Evolutionary conservation across 1,284 basidiomycete species (phyloP).

Genomic region (Amylostereum areolatum): DNA sequence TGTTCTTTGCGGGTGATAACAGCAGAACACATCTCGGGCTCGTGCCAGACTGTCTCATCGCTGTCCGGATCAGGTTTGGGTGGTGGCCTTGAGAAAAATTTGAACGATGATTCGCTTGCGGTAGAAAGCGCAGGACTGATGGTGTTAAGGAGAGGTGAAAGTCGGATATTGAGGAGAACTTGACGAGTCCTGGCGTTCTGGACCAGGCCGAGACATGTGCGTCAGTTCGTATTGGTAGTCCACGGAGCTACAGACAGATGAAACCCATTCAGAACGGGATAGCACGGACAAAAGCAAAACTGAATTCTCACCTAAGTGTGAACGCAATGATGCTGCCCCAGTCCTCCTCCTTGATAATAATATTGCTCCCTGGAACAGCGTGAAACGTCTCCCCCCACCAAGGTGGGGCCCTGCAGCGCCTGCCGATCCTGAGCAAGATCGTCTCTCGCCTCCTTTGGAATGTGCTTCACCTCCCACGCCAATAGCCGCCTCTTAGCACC

Average conservation of each 20-base stretch:
- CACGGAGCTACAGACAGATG: slow-evolving; percentile 34
- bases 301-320: slow-evolving; percentile 55
- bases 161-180: no score
- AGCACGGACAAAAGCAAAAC: not conserved
- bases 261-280: not conserved
- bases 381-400: slow-evolving; percentile 62
- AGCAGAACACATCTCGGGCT: slow-evolving; percentile 53
- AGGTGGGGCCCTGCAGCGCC: slow-evolving; percentile 41
- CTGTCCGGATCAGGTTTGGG: slow-evolving; percentile 50
- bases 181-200: no score
- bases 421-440: slow-evolving; percentile 23
- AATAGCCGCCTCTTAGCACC: slow-evolving; percentile 44
- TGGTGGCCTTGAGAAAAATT: slow-evolving; percentile 33
- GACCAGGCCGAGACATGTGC: no score
- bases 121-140: slow-evolving; percentile 26
- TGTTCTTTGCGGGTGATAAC: slow-evolving; percentile 58
- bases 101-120: slow-evolving; percentile 37
- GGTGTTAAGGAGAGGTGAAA: no score
- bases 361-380: slow-evolving; percentile 58
- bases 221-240: slow-evolving; percentile 59
- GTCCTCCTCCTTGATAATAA: slow-evolving; percentile 64
- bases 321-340: slow-evolving; percentile 74
- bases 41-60: slow-evolving; percentile 53
- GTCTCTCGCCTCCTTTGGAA: slow-evolving; percentile 19
- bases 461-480: slow-evolving; percentile 63